phyloP scores from a whole-genome alignment of 495 filamentous ascomycete genomes.

The Penicillium coffeae region DNA sequence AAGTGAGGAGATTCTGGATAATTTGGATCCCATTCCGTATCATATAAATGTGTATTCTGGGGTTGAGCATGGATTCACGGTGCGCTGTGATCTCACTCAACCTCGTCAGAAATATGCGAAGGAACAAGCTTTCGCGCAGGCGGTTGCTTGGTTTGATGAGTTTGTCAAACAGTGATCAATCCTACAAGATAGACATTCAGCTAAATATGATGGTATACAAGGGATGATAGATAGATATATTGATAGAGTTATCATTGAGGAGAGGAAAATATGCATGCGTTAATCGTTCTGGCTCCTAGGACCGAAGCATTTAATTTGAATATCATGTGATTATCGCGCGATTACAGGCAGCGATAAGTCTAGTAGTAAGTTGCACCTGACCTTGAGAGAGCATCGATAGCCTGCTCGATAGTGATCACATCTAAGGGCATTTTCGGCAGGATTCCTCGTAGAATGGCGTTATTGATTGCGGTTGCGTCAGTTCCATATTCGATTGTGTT shows the following conservation, averaged over 20 bases:
- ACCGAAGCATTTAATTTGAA: too few species aligned
- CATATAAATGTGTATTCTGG: slow-evolving; percentile 69
- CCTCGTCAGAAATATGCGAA: slow-evolving; percentile 61
- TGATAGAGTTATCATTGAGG: too few species aligned
- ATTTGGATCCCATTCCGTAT: slow-evolving; percentile 52
- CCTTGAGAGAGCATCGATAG: not conserved
- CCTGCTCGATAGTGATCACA: slow-evolving; percentile 3
- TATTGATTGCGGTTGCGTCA: not conserved
- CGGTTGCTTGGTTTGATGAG: slow-evolving; percentile 66
- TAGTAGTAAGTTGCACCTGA: not conserved
- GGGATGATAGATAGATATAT: too few species aligned
- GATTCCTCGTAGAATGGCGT: not conserved
- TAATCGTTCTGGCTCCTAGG: too few species aligned
- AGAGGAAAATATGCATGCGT: too few species aligned
- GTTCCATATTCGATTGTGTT: slow-evolving; percentile 1
- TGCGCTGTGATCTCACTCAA: slow-evolving; percentile 54
- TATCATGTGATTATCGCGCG: too few species aligned
- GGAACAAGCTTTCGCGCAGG: slow-evolving; percentile 72
- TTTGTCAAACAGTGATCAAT: slow-evolving; percentile 10
- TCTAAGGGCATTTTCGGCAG: slow-evolving; percentile 1
- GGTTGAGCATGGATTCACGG: slow-evolving; percentile 68
- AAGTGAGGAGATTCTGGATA: slow-evolving; percentile 48
- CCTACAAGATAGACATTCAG: not conserved
- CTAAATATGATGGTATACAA: not conserved
- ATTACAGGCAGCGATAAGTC: too few species aligned